Evolutionary conservation across 1,284 basidiomycete genomes (phyloP), one percentile per base, ranked within the genome.

Genomic region (Xerocomus cyaneibrunnescens): DNA sequence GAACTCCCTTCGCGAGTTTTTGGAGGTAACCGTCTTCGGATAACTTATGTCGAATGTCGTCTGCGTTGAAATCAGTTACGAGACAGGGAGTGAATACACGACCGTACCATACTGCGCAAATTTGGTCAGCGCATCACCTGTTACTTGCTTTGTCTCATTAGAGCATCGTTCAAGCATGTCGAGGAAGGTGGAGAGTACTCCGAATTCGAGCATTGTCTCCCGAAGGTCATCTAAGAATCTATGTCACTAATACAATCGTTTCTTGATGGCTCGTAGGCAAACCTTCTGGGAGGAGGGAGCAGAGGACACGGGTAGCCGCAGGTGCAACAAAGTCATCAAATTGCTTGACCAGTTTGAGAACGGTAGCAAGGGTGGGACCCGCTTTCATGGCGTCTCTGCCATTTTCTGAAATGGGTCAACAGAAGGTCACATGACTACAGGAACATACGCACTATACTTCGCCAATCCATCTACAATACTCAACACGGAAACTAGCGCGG

Each of bases 261-360:
- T 7, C 19, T 38, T 1, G 14, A 36, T 31, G 5, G 6, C 13
- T n/a, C n/a, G 3, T 27, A 35, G 13, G 50, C 40, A n/a, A 22
- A 69, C 66, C 45, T 9, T 70, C 61, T 21, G 41, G 46, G 16
- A 65, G 61, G 25, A 69, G 50, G 16, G 56, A 54, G 13, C 66
- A 62, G 21, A 69, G 51, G 1, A 64, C 59, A 16, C 54, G 61
- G 6, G 51, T 57, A 10, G 68, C 68, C 6, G 62, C 62, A 0
- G 68, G 66, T n/a, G 65, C 50, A 10, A 67, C 68, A 31, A 66
- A 66, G 42, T 70, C 61, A 22, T 70, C 68, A 27, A 28, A 55
- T 22, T 48, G 48, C 17, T 50, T 48, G 34, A 61, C 43, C 10
- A 67, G 27, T 25, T 47, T 68, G 36, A 67, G 45, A 44, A 66